Percentiles rank a stretch among this genome's conserved stretches.
Evolutionary conservation across 306 rosid species (phyloP).

Genomic region (Vicia villosa): DNA sequence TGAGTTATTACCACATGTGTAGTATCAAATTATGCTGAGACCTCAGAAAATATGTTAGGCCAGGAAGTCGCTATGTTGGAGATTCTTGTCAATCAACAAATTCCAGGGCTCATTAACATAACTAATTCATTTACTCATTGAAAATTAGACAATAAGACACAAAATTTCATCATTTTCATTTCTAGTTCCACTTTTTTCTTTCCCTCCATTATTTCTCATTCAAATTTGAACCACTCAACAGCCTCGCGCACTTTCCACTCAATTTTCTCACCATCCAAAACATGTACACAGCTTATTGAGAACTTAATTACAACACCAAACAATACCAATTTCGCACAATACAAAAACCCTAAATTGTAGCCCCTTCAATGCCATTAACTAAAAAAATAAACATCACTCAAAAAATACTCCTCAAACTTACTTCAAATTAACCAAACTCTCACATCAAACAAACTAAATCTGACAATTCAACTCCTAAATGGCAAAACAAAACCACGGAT

Average conservation of each 20-base stretch:
- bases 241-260: not conserved
- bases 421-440: conserved; percentile 25
- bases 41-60: conserved; percentile 14
- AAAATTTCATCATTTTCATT: conserved; percentile 17
- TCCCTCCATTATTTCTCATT: conserved; percentile 17
- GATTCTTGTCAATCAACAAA: conserved; percentile 2
- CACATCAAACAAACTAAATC: conserved; percentile 32
- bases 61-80: too few relatives aligned
- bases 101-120: not conserved
- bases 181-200: not conserved
- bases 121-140: not conserved
- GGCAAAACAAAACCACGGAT: conserved; percentile 5
- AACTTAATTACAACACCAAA: conserved; percentile 24
- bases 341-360: not conserved
- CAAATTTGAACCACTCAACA: conserved; percentile 12
- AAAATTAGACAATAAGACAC: conserved; percentile 14
- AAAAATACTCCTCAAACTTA: conserved; percentile 22
- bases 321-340: conserved; percentile 4
- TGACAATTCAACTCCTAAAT: conserved; percentile 1
- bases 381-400: conserved; percentile 24
- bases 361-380: conserved; percentile 12
- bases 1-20: conserved; percentile 8
- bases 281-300: conserved; percentile 6
- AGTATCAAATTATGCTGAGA: not conserved
- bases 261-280: conserved; percentile 14